phyloP scores from a whole-genome alignment of 306 rosid genomes.

The Sicyos baderoa region DNA sequence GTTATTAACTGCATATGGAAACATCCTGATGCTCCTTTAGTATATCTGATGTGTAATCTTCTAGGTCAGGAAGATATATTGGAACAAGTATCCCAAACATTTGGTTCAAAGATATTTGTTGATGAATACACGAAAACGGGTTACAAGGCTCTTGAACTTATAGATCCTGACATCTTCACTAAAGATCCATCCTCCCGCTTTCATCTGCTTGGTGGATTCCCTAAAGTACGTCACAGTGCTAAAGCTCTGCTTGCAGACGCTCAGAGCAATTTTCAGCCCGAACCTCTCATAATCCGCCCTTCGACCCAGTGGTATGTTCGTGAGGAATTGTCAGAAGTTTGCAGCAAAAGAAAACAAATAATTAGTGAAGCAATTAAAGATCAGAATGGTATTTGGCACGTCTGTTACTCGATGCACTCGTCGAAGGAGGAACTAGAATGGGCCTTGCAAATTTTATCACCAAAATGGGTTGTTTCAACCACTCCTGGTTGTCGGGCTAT shows the following conservation, averaged over 20 bases:
- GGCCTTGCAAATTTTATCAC: conserved; percentile 67
- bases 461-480: conserved; percentile 86
- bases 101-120: conserved; percentile 65
- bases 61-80: conserved; percentile 78
- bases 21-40: conserved; percentile 55
- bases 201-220: conserved; percentile 58
- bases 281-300: conserved; percentile 71
- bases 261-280: conserved; percentile 32
- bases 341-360: conserved; percentile 37
- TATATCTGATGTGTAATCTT: conserved; percentile 54
- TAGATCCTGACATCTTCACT: conserved; percentile 47
- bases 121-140: conserved; percentile 40
- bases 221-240: conserved; percentile 50
- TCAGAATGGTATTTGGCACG: conserved; percentile 78
- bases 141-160: conserved; percentile 41
- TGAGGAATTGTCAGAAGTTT: conserved; percentile 32
- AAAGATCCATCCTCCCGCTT: conserved; percentile 65
- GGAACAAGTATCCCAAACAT: conserved; percentile 49
- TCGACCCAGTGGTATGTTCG: conserved; percentile 76
- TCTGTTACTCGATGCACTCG: conserved; percentile 74
- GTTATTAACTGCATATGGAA: conserved; percentile 75
- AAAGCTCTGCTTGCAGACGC: conserved; percentile 42
- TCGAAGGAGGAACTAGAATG: conserved; percentile 76
- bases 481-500: conserved; percentile 68
- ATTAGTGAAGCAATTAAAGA: conserved; percentile 57